These are phyloP conservation scores for Colletotrichum chrysophilum DNA, from an alignment of 2,329 filamentous ascomycete species.

Conservation along the genomic window DNA sequence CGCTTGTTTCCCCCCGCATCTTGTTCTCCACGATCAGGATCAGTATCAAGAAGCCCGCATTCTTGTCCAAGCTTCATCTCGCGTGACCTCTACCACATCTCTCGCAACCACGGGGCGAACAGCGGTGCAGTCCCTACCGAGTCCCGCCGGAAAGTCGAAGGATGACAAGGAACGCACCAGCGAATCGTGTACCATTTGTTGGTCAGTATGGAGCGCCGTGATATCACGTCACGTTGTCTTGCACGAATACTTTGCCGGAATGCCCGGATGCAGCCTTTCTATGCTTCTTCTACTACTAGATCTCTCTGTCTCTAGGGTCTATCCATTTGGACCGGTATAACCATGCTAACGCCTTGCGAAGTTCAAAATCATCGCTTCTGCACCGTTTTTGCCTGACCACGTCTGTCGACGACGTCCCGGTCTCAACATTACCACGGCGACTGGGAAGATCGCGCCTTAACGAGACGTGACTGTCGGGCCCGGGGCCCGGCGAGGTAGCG, in stretches of 20 bases:
- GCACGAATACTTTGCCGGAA: not conserved
- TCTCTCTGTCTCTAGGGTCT: constrained; percentile 7
- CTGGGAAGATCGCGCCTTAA: not conserved
- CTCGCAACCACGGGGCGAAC: not conserved
- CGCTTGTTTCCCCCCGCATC: constrained; percentile 13
- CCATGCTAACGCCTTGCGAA: constrained; percentile 17
- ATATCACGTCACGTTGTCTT: not conserved
- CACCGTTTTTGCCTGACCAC: not conserved
- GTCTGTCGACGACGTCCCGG: not conserved
- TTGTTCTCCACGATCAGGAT: not conserved
- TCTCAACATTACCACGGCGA: not conserved
- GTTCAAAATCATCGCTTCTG: not conserved
- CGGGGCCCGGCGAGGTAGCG: not conserved
- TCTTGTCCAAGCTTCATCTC: not conserved
- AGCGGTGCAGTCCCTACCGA: not conserved
- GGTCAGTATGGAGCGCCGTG: not conserved
- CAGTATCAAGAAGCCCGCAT: not conserved
- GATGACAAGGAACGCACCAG: not conserved
- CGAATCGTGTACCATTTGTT: not conserved
- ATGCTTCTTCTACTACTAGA: not conserved
- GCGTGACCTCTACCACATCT: not conserved
- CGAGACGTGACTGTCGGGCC: not conserved
- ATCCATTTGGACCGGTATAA: not conserved
- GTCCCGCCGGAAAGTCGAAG: not conserved
- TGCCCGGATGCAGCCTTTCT: constrained; percentile 4